These are phyloP conservation scores for Leptographium procerum DNA, from an alignment of 2,329 filamentous ascomycete genomes.

Conservation along the genomic window DNA sequence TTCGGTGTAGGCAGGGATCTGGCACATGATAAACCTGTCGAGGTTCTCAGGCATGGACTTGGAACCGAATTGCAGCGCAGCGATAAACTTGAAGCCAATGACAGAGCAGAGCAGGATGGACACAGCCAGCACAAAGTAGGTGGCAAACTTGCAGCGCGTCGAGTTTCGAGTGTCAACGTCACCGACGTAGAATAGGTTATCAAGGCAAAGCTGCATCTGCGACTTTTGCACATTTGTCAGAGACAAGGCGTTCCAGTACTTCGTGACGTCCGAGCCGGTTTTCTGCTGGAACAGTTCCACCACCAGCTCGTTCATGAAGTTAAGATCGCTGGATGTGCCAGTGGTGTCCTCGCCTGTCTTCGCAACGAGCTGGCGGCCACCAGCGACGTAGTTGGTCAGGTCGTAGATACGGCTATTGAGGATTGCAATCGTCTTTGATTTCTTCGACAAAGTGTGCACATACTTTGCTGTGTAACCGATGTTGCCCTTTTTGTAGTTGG, in stretches of 20 bases:
- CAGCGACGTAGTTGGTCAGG: conserved; percentile 68
- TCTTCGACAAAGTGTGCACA: conserved; percentile 54
- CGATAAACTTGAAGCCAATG: conserved; percentile 93
- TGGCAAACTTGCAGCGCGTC: conserved; percentile 70
- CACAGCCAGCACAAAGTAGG: conserved; percentile 79
- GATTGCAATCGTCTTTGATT: conserved; percentile 61
- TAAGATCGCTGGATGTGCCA: conserved; percentile 30
- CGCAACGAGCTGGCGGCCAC: conserved; percentile 56
- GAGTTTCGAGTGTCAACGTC: conserved; percentile 88
- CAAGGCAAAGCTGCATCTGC: conserved; percentile 71
- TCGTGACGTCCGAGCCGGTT: conserved; percentile 69
- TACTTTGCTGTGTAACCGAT: conserved; percentile 75
- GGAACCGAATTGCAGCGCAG: conserved; percentile 82
- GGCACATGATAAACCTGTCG: conserved; percentile 97
- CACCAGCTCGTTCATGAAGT: conserved; percentile 75
- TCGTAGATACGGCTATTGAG: conserved; percentile 78
- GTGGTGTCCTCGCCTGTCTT: conserved; percentile 39
- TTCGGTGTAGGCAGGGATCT: conserved; percentile 95
- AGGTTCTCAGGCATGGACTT: conserved; percentile 92
- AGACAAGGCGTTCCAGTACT: conserved; percentile 65
- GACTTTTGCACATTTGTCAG: conserved; percentile 41
- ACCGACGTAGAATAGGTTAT: conserved; percentile 91
- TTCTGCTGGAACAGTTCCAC: conserved; percentile 65
- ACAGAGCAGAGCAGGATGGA: conserved; percentile 69
- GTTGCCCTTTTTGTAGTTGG: conserved; percentile 74